Conservation (phyloP, 805 yeast genomes). For the Teunomyces tritomae region DNA sequence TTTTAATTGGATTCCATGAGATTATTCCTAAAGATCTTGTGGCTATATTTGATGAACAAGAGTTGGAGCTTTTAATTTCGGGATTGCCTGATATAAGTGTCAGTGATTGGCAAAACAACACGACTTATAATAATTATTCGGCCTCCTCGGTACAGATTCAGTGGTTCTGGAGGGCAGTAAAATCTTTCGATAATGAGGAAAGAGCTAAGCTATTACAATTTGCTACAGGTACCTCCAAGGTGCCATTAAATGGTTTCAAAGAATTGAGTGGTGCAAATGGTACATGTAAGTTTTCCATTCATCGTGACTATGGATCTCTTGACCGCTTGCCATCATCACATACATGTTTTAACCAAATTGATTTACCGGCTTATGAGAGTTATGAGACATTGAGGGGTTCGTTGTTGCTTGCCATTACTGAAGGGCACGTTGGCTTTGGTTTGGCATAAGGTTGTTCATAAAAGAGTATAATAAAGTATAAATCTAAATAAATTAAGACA, state of each 20-base stretch:
- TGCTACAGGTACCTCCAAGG: constrained; percentile 96
- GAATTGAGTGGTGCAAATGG: constrained; percentile 88
- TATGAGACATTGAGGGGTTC: constrained; percentile 84
- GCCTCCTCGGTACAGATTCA: constrained; percentile 82
- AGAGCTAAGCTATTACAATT: constrained; percentile 91
- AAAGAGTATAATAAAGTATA: not conserved
- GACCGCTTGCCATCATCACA: constrained; percentile 94
- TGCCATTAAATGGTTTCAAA: constrained; percentile 90
- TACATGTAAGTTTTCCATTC: constrained; percentile 80
- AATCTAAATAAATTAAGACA: not conserved
- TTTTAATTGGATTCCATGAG: constrained; percentile 85
- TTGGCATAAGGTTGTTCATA: constrained; percentile 45
- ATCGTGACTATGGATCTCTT: constrained; percentile 79
- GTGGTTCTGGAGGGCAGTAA: constrained; percentile 98
- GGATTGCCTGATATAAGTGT: constrained; percentile 97
- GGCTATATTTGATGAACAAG: constrained; percentile 91
- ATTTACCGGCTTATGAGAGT: constrained; percentile 86
- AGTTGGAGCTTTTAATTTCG: constrained; percentile 83
- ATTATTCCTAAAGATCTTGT: constrained; percentile 81
- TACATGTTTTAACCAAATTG: constrained; percentile 94
- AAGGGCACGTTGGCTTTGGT: constrained; percentile 96
- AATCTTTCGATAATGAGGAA: constrained; percentile 90
- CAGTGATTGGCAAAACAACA: constrained; percentile 90
- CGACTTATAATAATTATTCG: constrained; percentile 77
- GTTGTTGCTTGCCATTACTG: constrained; percentile 79